These are phyloP conservation scores for Paramarasmius palmivorus DNA, from an alignment of 1,284 basidiomycete species.

Conservation along the genomic window DNA sequence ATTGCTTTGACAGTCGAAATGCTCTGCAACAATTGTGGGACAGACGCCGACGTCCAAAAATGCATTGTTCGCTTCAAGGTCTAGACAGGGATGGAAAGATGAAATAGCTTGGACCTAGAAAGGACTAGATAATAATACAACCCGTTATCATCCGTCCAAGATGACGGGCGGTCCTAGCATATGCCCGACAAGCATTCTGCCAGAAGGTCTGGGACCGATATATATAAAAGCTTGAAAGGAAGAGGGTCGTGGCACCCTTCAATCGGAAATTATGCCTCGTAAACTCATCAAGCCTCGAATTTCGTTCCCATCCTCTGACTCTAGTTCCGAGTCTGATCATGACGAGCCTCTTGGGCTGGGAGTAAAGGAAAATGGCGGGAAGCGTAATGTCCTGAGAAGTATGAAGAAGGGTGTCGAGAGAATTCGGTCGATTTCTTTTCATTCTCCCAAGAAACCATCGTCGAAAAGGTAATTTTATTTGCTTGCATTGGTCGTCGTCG, in stretches of 20 bases:
- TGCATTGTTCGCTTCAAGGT: not conserved
- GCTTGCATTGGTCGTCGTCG: not conserved
- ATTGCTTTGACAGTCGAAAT: no score
- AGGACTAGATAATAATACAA: not conserved
- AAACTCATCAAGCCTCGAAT: not conserved
- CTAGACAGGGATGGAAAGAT: not conserved
- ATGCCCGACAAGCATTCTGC: not conserved
- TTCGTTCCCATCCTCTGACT: constrained; percentile 1
- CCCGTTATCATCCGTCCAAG: not conserved
- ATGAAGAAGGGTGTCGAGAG: not conserved
- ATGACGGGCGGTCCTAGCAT: not conserved
- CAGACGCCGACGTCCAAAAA: no score
- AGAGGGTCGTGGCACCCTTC: not conserved
- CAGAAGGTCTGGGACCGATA: not conserved
- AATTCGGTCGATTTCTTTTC: constrained; percentile 1
- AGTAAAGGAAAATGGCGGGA: not conserved
- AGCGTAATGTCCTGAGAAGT: not conserved
- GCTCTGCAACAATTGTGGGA: no score
- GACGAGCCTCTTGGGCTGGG: not conserved
- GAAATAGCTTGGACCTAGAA: constrained; percentile 1
- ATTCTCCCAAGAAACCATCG: not conserved
- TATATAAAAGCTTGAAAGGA: not conserved
- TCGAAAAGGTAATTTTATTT: not conserved
- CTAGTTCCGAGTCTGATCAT: not conserved
- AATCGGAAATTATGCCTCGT: not conserved